Conservation (phyloP, 1,139 yeast genomes). For the Hansenula lynferdii region DNA sequence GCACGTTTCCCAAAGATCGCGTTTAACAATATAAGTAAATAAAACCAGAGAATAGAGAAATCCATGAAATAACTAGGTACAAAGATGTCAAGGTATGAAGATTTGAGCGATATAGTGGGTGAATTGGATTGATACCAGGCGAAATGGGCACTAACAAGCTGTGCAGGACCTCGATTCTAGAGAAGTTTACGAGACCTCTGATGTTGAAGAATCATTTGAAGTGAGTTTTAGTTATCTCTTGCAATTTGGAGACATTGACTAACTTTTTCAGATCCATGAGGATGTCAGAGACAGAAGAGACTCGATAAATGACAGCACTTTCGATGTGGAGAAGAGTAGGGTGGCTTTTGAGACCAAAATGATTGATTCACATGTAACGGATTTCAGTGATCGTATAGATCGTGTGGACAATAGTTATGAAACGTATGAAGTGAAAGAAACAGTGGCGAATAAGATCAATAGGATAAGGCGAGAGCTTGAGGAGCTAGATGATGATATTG, state of each 20-base stretch:
- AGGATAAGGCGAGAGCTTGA: constrained; percentile 42
- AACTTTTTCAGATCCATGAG: too few relatives aligned
- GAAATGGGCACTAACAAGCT: too few relatives aligned
- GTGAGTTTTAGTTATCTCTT: too few relatives aligned
- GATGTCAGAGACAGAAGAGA: constrained; percentile 7
- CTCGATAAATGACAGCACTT: constrained; percentile 18
- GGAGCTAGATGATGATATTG: constrained; percentile 28
- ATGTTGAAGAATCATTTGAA: constrained; percentile 34
- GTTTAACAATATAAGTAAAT: too few relatives aligned
- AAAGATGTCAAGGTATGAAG: constrained; percentile 14
- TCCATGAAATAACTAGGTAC: too few relatives aligned
- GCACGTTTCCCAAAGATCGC: too few relatives aligned
- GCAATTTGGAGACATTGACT: too few relatives aligned
- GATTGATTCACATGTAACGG: constrained; percentile 24
- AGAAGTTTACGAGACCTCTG: constrained; percentile 48
- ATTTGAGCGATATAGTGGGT: constrained; percentile 13
- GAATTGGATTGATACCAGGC: background rate
- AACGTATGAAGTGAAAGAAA: constrained; percentile 30
- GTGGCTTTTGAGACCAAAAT: constrained; percentile 17
- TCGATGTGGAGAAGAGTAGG: constrained; percentile 14
- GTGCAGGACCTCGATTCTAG: constrained; percentile 27
- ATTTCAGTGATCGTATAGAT: constrained; percentile 24
- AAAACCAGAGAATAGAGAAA: too few relatives aligned
- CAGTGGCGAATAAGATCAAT: constrained; percentile 37
- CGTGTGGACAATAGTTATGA: constrained; percentile 23